Base-by-base conservation (phyloP, 371 early-diverging fungal genomes). In the Mortierella sp. region DNA sequence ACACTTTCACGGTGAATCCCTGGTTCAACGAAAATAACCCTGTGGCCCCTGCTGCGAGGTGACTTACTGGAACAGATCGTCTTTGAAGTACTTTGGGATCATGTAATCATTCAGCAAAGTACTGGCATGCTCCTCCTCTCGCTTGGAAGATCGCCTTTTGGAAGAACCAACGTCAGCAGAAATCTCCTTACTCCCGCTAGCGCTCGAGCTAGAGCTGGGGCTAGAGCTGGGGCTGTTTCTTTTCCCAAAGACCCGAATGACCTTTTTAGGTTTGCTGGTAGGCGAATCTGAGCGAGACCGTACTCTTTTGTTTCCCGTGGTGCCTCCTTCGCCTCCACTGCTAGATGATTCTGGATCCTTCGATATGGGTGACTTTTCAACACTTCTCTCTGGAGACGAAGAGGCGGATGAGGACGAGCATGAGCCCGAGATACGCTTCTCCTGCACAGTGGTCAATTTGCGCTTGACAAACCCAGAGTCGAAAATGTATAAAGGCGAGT, bases 401-500 rank as follows among this genome's bases (percentile, higher is more conserved):
- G 76, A 64, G 4, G 74, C 67, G 0, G 76, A 71, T 14, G 69
- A 69, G 14, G 68, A 67, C 3, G 73, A 73, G 0, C 57, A 51
- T 13, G 76, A 76, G 14, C 78, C 78, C 24, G 67, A 57, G n/a
- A 78, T 72, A 6, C 78, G 67, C 13, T 58, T 42, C 50, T 76
- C 64, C 38, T 67, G 76, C 42, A 63, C 39, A 7, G 70, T 58
- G 1, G 76, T 76, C 45, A 76, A 21, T 51, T 76, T 76, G 31
- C 67, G 83, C 64, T 69, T 84, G 71, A 78, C 86, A 72, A 87
- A 91, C 72, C 78, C 84, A 62, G 54, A 84, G 61, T 94, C 95
- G 67, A 94, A 94, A 31, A 93, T 92, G 54, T 94, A 94, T 27
- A 94, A 83, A 2, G 95, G 95, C 18, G 90, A 90, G 69, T 94